Evolutionary conservation across 805 yeast genomes (phyloP), one percentile per base, ranked within the genome.

Genomic region (Teunomyces aglyptinius): DNA sequence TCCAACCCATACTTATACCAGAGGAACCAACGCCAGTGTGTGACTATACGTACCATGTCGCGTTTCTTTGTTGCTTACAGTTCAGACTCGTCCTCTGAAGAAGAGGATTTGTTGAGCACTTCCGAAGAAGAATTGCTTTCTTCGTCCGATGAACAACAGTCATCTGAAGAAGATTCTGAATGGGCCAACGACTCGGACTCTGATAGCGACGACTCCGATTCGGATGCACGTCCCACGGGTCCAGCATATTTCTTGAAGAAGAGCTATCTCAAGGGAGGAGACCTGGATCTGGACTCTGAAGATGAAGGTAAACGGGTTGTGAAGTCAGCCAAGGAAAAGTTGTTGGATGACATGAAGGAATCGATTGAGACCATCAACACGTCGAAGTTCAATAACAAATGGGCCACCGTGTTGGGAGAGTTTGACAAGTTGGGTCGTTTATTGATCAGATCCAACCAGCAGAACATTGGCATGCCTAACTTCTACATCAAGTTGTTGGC

Each of bases 241-340:
- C 81, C 83, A 18, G 67, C 80, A 3, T 80, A 79, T 59, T 79
- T 80, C 63, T 69, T 80, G 56, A 80, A 80, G 63, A 75, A 70
- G 50, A 67, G 71, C 46, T 75, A 74, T 55, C 58, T 73, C 49
- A 78, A 77, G 56, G 75, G 67, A 49, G 63, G 56, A 42, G 73
- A 65, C 52, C 60, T 69, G 27, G 81, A 74, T 53, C 60, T 70
- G 45, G 81, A 76, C 46, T 62, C 65, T 45, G 88, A 81, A 48
- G 86, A 80, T 49, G 92, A 85, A 48, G 87, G 84, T 60, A 85
- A 82, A 64, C 86, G 85, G 56, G 89, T 90, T 35, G 96, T 92
- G 56, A 91, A 89, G 72, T 83, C 94, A 48, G 96, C 97, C 45
- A 89, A 86, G 71, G 98, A 91, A 54, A 94, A 92, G 74, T 77